phyloP scores from a whole-genome alignment of 352 stramenopile genomes.

The Phytophthora rubi region DNA sequence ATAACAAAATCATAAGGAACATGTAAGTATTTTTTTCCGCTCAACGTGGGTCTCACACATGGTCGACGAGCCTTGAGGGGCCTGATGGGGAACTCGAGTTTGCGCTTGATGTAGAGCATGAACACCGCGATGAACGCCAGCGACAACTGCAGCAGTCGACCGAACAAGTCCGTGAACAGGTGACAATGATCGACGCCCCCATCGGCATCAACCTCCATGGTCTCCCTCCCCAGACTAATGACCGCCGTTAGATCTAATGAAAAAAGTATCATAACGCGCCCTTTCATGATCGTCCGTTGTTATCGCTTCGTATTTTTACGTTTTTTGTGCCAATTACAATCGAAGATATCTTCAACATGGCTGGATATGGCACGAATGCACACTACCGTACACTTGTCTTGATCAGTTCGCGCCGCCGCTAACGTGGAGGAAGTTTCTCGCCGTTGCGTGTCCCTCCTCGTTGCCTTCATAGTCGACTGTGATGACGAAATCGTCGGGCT shows the following conservation, averaged over 20 bases:
- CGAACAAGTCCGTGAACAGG: slow-evolving; percentile 77
- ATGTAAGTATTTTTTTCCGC: background rate
- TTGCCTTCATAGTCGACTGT: slow-evolving; percentile 40
- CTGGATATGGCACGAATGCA: slow-evolving; percentile 15
- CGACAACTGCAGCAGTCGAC: slow-evolving; percentile 60
- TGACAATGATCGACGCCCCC: slow-evolving; percentile 49
- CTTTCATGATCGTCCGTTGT: slow-evolving; percentile 20
- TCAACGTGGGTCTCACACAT: background rate
- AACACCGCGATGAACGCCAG: slow-evolving; percentile 58
- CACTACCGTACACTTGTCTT: background rate
- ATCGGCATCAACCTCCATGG: slow-evolving; percentile 14
- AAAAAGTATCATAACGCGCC: slow-evolving; percentile 16
- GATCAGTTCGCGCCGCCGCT: slow-evolving; percentile 18
- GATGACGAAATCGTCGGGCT: slow-evolving; percentile 55
- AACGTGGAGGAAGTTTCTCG: slow-evolving; percentile 28
- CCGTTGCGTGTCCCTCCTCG: slow-evolving; percentile 4
- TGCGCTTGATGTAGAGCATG: slow-evolving; percentile 81
- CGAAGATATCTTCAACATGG: slow-evolving; percentile 11
- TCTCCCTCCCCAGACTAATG: background rate
- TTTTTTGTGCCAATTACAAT: slow-evolving; percentile 7
- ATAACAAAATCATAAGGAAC: slow-evolving; percentile 6
- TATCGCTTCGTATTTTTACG: background rate
- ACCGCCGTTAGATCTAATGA: slow-evolving; percentile 5
- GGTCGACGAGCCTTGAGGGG: slow-evolving; percentile 46
- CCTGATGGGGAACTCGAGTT: slow-evolving; percentile 75